Evolutionary conservation across 2,329 filamentous ascomycete species (phyloP).

Genomic region (Paraphaeosphaeria minitans): DNA sequence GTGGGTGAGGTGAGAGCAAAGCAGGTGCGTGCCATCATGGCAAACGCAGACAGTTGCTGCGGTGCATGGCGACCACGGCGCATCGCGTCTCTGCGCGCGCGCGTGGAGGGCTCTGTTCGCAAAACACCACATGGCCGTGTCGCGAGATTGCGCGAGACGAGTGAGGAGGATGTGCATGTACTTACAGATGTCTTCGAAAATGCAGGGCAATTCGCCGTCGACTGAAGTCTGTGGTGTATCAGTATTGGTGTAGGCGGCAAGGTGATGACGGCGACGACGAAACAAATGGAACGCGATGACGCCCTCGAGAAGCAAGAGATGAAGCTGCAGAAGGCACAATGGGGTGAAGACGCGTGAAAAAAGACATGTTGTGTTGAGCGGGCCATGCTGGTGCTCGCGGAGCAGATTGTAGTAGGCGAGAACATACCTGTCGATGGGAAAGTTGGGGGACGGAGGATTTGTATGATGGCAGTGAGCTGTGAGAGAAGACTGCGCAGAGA

Average conservation of each 20-base stretch:
- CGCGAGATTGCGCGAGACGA: constrained; percentile 33
- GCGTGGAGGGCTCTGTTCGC: constrained; percentile 34
- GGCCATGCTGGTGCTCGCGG: constrained; percentile 24
- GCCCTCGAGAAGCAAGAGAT: constrained; percentile 34
- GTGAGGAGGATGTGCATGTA: constrained; percentile 30
- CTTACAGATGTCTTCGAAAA: constrained; percentile 33
- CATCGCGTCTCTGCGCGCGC: constrained; percentile 25
- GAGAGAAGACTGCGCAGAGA: constrained; percentile 6
- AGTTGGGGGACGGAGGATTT: constrained; percentile 18
- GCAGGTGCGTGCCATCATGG: constrained; percentile 2
- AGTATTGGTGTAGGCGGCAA: constrained; percentile 30
- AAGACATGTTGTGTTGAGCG: constrained; percentile 34
- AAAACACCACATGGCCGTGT: constrained; percentile 34
- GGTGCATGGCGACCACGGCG: constrained; percentile 23
- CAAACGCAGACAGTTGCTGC: constrained; percentile 14
- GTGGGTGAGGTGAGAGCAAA: constrained; percentile 1
- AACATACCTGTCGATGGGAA: constrained; percentile 40
- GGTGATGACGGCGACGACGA: constrained; percentile 33
- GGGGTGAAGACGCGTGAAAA: constrained; percentile 42
- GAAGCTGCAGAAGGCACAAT: constrained; percentile 29
- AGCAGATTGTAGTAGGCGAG: constrained; percentile 30
- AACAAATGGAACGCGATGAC: constrained; percentile 38
- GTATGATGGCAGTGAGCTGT: constrained; percentile 21
- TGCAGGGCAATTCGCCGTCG: constrained; percentile 27
- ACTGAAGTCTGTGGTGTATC: constrained; percentile 37